Base-by-base conservation (phyloP, 2,329 filamentous ascomycete genomes). In the Periconia sp. region DNA sequence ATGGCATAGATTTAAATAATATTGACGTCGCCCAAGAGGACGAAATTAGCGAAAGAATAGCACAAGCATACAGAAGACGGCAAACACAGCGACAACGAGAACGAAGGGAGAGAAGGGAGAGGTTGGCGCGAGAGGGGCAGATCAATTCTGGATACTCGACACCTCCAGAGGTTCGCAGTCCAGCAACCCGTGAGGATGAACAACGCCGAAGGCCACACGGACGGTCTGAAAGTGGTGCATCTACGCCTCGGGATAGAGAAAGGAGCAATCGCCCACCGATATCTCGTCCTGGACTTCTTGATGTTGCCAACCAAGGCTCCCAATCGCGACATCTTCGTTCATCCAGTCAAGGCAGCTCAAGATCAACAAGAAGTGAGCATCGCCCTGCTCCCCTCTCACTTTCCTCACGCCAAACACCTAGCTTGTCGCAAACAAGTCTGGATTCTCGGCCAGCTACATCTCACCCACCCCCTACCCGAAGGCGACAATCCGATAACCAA, bases 1-100 rank as follows among this genome's bases (percentile, higher is more conserved):
- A 97, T 64, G 92, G 91, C 17, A 85, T 97, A 45, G 92, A 97
- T 68, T 77, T 97, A 51, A 90, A 94, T 64, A 92, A 92, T 59
- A 86, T 97, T 50, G 92, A 93, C 57, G 81, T 91, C 15, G 85
- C 80, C 46, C 90, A 92, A 65, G 91, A 97, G 68, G 92, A 97
- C 65, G 91, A 95, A 66, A 85, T 97, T 15, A 96, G 90, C 59
- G 89, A 93, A 66, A 86, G 89, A 54, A 96, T 97, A 63, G 92
- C 92, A 1, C 90, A 95, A 65, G 91, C 91, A 1, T 96, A 95
- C 67, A 81, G 90, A 53, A 83, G 90, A 56, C 82, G 91, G 30
- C 91, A 95, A 66, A 83, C 81, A 42, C 85, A 87, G 56, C 77
- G 84, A 54, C 70, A 79, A n/a, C 79, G 82, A 13, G 75, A 74